Evolutionary conservation across 2,329 filamentous ascomycete species (phyloP).

Genomic region (Magnaporthiopsis poae): DNA sequence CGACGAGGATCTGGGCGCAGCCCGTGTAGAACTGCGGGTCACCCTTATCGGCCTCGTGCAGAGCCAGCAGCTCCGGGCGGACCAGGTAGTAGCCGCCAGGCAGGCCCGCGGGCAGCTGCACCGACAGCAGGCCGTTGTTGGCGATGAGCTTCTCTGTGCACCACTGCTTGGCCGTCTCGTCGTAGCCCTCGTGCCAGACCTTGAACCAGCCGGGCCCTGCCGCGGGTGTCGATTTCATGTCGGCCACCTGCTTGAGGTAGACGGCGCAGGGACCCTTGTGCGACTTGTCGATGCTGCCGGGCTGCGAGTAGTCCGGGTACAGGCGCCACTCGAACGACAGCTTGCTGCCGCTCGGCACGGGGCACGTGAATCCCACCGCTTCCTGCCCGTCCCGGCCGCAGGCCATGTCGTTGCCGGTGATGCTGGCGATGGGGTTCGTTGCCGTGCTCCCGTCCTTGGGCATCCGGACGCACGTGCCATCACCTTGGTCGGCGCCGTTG

Average conservation of each 20-base stretch:
- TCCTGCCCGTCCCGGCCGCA: slow-evolving; percentile 44
- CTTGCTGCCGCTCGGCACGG: slow-evolving; percentile 39
- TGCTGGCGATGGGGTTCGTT: slow-evolving; percentile 47
- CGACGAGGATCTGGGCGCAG: slow-evolving; percentile 61
- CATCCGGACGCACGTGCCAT: slow-evolving; percentile 64
- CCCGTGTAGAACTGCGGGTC: slow-evolving; percentile 66
- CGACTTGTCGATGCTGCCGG: slow-evolving; percentile 47
- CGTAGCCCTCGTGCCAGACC: slow-evolving; percentile 60
- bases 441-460: slow-evolving; percentile 40
- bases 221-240: slow-evolving; percentile 42
- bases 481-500: slow-evolving; percentile 54
- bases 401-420: slow-evolving; percentile 55
- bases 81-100: slow-evolving; percentile 61
- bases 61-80: slow-evolving; percentile 58
- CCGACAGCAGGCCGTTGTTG: slow-evolving; percentile 53
- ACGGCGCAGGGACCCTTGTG: slow-evolving; percentile 63
- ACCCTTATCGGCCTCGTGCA: slow-evolving; percentile 50
- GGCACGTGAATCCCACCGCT: slow-evolving; percentile 39
- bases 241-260: slow-evolving; percentile 60
- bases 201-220: slow-evolving; percentile 68
- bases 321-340: slow-evolving; percentile 59
- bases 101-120: slow-evolving; percentile 51
- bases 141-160: slow-evolving; percentile 60
- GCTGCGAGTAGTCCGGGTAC: slow-evolving; percentile 44
- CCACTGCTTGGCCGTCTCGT: slow-evolving; percentile 47